Conservation (phyloP, 352 stramenopile species). For the Aphanomyces astaci region DNA sequence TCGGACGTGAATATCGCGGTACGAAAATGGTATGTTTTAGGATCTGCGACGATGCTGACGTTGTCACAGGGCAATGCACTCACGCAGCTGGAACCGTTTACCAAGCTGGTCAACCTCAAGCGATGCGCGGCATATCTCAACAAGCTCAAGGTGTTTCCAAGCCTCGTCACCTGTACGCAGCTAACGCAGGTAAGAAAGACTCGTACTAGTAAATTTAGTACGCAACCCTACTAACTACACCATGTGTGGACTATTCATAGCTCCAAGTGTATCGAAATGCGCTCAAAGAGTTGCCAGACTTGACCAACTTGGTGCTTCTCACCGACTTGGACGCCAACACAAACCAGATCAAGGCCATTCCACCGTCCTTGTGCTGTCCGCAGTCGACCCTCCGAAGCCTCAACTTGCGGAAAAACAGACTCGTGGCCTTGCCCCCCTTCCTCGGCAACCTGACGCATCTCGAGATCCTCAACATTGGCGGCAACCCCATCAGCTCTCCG, state of each 20-base stretch:
- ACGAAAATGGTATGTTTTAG: too few relatives aligned
- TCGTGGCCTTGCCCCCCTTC: constrained; percentile 40
- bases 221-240: too few relatives aligned
- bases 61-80: constrained; percentile 11
- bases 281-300: constrained; percentile 46
- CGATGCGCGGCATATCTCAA: constrained; percentile 60
- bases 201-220: too few relatives aligned
- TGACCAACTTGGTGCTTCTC: constrained; percentile 32
- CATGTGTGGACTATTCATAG: neutral
- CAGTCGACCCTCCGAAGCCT: constrained; percentile 14
- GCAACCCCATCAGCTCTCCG: constrained; percentile 44
- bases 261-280: constrained; percentile 46
- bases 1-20: constrained; percentile 53
- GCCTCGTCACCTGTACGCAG: constrained; percentile 12
- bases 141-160: constrained; percentile 39
- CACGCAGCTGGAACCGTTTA: neutral
- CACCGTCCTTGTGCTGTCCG: constrained; percentile 17
- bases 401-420: constrained; percentile 52
- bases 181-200: constrained; percentile 21
- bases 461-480: constrained; percentile 62
- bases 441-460: constrained; percentile 40
- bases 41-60: too few relatives aligned
- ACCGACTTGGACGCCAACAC: constrained; percentile 25
- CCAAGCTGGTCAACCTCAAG: constrained; percentile 30
- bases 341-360: constrained; percentile 17